phyloP scores from a whole-genome alignment of 805 yeast species.

The Nakazawaea wickerhamii region DNA sequence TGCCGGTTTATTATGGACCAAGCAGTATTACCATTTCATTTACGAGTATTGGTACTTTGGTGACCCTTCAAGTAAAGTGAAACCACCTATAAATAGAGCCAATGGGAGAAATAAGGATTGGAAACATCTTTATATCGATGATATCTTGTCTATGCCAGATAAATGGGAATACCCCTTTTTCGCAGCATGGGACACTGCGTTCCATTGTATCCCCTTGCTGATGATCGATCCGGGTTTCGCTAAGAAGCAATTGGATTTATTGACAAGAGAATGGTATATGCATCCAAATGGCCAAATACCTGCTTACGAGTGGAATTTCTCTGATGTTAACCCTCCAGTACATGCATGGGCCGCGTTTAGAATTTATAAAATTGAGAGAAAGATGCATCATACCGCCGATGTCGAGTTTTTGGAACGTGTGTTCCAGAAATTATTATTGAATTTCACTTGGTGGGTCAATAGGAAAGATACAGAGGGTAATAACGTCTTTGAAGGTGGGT shows the following conservation, averaged over 20 bases:
- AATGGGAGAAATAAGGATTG: slow-evolving; percentile 85
- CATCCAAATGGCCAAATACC: slow-evolving; percentile 98
- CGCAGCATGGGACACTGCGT: slow-evolving; percentile 96
- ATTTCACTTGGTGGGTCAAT: slow-evolving; percentile 98
- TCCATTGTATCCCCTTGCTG: slow-evolving; percentile 89
- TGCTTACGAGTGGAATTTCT: slow-evolving; percentile 94
- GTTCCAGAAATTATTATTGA: slow-evolving; percentile 81
- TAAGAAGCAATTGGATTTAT: slow-evolving; percentile 76
- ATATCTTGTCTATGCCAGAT: slow-evolving; percentile 84
- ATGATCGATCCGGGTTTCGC: slow-evolving; percentile 93
- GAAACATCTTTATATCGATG: slow-evolving; percentile 85
- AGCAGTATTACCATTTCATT: slow-evolving; percentile 83
- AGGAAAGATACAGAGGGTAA: slow-evolving; percentile 82
- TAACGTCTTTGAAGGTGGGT: slow-evolving; percentile 92
- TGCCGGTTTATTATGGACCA: slow-evolving; percentile 91
- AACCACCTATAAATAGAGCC: slow-evolving; percentile 79
- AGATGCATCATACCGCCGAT: slow-evolving; percentile 78
- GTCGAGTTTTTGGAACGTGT: slow-evolving; percentile 82
- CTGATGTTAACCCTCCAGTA: slow-evolving; percentile 96
- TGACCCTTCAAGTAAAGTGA: slow-evolving; percentile 67
- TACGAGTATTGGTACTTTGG: slow-evolving; percentile 86
- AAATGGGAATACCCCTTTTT: slow-evolving; percentile 96
- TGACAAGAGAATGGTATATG: slow-evolving; percentile 95
- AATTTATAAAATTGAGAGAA: slow-evolving; percentile 80
- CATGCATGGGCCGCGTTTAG: slow-evolving; percentile 95